Evolutionary conservation across 805 yeast species (phyloP).

Genomic region (Metschnikowia sp.): DNA sequence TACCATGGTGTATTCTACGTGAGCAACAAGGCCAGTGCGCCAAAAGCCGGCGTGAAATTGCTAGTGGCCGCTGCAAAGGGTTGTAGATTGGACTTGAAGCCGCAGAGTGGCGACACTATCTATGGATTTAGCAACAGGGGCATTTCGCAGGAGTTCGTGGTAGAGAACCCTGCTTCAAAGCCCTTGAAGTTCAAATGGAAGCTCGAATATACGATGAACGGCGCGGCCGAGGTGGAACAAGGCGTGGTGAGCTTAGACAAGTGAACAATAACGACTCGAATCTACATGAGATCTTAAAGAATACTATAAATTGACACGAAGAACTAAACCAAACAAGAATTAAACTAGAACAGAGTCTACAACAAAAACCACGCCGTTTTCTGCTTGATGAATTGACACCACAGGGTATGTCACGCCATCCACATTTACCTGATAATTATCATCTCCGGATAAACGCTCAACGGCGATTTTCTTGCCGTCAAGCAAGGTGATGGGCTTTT

Average conservation of each 20-base stretch:
- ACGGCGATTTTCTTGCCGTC: slow-evolving; percentile 8
- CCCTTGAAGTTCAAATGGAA: slow-evolving; percentile 74
- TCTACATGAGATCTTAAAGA: not conserved
- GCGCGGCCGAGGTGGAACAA: slow-evolving; percentile 10
- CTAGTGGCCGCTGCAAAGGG: slow-evolving; percentile 70
- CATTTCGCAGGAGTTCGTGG: slow-evolving; percentile 49
- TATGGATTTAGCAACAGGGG: slow-evolving; percentile 47
- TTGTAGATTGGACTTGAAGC: slow-evolving; percentile 53
- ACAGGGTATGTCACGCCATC: slow-evolving; percentile 26
- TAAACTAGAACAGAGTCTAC: slow-evolving; percentile 30
- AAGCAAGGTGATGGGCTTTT: slow-evolving; percentile 4
- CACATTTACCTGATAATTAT: slow-evolving; percentile 11
- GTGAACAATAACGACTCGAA: not conserved
- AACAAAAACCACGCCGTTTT: slow-evolving; percentile 38
- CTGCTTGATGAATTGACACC: slow-evolving; percentile 28
- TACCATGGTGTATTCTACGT: slow-evolving; percentile 45
- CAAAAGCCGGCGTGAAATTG: slow-evolving; percentile 52
- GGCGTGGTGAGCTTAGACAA: slow-evolving; percentile 12
- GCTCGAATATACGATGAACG: slow-evolving; percentile 44
- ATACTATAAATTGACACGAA: not conserved
- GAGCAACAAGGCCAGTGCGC: slow-evolving; percentile 46
- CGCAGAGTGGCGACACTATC: slow-evolving; percentile 58
- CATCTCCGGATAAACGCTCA: slow-evolving; percentile 1
- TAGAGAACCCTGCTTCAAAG: slow-evolving; percentile 33
- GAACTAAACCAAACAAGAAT: slow-evolving; percentile 1